phyloP scores from a whole-genome alignment of 192 early-diverging fungal species.

The Paraglomus occultum region DNA sequence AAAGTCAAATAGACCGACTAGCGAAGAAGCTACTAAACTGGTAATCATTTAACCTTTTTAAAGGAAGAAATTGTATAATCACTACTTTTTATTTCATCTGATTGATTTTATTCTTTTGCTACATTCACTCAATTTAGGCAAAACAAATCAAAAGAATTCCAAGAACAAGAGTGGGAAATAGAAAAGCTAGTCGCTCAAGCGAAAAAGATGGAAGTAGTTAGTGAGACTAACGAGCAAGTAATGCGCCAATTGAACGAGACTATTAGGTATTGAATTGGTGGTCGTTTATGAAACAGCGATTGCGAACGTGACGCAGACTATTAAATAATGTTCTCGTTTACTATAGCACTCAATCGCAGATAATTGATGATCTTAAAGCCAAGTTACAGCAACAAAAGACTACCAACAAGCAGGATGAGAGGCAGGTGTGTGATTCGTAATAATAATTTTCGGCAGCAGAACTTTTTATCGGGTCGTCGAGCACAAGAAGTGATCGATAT shows the following conservation, averaged over 20 bases:
- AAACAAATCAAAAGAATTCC: constrained; percentile 39
- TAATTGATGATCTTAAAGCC: constrained; percentile 40
- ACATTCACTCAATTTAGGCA: constrained; percentile 14
- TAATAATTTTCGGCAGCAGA: not conserved
- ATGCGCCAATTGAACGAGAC: constrained; percentile 10
- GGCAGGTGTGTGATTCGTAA: constrained; percentile 2
- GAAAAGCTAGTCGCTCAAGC: constrained; percentile 40
- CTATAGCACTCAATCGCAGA: constrained; percentile 34
- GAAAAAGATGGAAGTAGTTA: constrained; percentile 36
- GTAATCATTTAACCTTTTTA: constrained; percentile 27
- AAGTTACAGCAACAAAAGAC: constrained; percentile 16
- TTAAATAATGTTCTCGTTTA: constrained; percentile 19
- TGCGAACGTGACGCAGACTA: not conserved
- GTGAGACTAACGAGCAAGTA: constrained; percentile 35
- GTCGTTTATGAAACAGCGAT: not conserved
- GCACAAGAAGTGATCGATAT: not conserved
- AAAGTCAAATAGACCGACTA: constrained; percentile 49
- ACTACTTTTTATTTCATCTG: not conserved
- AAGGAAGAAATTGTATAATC: not conserved
- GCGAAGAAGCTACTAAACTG: constrained; percentile 50
- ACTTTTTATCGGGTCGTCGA: not conserved
- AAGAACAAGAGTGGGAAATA: constrained; percentile 45
- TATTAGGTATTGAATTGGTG: not conserved
- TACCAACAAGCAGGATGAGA: not conserved
- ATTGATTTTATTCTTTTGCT: not conserved